Evolutionary conservation across 805 yeast genomes (phyloP), one percentile per base, ranked within the genome.

Genomic region (Osmozyma mogii): DNA sequence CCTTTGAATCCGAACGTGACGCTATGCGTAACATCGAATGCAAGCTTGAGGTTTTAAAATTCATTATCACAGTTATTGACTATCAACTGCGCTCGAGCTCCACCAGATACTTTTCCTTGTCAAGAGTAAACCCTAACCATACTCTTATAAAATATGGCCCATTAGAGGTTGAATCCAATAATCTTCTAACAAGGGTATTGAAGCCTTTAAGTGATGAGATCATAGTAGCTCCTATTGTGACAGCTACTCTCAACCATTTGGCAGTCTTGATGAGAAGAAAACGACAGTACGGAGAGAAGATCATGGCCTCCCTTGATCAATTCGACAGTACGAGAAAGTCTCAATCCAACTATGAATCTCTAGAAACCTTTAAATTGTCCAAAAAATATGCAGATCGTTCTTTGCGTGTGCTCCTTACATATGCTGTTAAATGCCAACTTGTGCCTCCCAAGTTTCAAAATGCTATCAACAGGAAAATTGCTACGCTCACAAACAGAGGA

Each of bases 41-140:
- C 27, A 75, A 72, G 50, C 56, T 82, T n/a, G 78, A 88, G 17
- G 62, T 80, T n/a, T 60, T 79, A 30, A 84, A 81, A 53, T 75
- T 88, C 35, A 70, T 84, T 8, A 74, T 54, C 33, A 42, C 56
- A 5, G 62, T 63, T 6, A 57, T 68, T 22, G 69, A 65, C 41
- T 59, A 64, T 32, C 68, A 68, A 30, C 55, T 65, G 25, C 58
- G 65, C 24, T 65, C 74, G n/a, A 58, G 62, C 22, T 44, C 40
- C 21, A 47, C 34, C 35, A 50, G 40, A 14, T 68, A 63, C 22
- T 63, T 69, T 19, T 74, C 80, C 7, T 54, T 78, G 27, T 49
- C 70, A 3, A 51, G 63, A 32, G 75, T 76, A 3, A 64, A 65
- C 13, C 52, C 68, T 0, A 67, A 62, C 32, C 96, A 89, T 47